These are phyloP conservation scores for Trichomonas vaginalis DNA, from an alignment of 208 protist genomes.

Conservation along the genomic window DNA sequence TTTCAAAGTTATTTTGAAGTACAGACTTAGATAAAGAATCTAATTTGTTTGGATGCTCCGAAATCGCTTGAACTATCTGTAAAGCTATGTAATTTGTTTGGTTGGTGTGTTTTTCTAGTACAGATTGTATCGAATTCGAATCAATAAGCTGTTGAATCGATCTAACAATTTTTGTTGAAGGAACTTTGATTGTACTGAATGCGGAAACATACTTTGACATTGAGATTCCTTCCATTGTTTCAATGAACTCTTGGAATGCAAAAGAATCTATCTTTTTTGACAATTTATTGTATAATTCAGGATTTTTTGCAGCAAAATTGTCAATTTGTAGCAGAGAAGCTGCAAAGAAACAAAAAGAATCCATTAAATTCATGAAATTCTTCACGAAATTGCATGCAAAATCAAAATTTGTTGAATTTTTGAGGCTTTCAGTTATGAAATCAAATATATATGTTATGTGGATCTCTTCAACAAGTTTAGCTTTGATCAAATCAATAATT, in stretches of 20 bases:
- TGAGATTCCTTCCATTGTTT: neutral
- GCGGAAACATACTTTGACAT: neutral
- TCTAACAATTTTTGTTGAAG: neutral
- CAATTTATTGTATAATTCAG: neutral
- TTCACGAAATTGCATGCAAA: neutral
- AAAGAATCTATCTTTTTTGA: neutral
- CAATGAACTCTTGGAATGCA: neutral
- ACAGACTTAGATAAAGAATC: neutral
- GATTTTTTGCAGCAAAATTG: neutral
- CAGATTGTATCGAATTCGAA: neutral
- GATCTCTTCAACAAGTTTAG: neutral
- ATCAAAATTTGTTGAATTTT: neutral
- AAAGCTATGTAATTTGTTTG: neutral
- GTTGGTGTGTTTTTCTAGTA: neutral
- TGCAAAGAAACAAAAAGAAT: neutral
- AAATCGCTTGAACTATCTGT: neutral
- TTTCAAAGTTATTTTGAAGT: neutral
- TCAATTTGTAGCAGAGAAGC: neutral
- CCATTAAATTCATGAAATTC: neutral
- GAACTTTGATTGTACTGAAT: neutral
- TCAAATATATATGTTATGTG: neutral
- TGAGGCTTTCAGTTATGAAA: neutral
- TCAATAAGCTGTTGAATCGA: neutral
- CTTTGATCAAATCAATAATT: neutral
- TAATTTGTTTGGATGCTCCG: neutral